These are phyloP conservation scores for Aspergillus bombycis DNA, from an alignment of 2,329 filamentous ascomycete species.

Conservation along the genomic window DNA sequence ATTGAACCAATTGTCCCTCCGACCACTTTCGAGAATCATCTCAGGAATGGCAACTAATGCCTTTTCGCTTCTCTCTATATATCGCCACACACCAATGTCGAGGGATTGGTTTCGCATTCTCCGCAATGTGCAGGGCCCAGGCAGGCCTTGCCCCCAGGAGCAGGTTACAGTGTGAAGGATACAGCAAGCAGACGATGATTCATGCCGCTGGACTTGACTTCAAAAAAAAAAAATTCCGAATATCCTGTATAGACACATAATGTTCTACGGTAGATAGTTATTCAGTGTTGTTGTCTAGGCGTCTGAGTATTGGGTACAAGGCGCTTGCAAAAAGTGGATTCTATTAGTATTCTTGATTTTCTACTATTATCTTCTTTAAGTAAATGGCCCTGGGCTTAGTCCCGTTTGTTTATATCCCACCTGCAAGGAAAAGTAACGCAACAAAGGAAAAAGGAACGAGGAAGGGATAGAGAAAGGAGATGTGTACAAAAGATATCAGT, in stretches of 20 bases:
- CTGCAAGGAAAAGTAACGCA: not conserved
- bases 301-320: not conserved
- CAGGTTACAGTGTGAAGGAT: not conserved
- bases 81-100: not conserved
- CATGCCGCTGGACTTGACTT: not conserved
- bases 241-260: not conserved
- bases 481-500: not conserved
- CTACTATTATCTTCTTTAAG: not conserved
- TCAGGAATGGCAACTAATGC: not conserved
- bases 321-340: not conserved
- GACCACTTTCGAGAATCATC: not conserved
- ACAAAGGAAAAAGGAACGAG: not conserved
- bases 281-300: not conserved
- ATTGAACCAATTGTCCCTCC: not conserved
- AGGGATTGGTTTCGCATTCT: not conserved
- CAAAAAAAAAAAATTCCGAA: not conserved
- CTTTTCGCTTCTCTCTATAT: not conserved
- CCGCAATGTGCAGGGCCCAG: not conserved
- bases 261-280: not conserved
- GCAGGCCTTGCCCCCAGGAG: not conserved
- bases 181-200: not conserved
- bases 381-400: not conserved
- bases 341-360: not conserved
- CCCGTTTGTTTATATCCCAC: not conserved
- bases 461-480: not conserved